Conservation (phyloP, 495 filamentous ascomycete species). For the Amphirosellinia nigrospora region DNA sequence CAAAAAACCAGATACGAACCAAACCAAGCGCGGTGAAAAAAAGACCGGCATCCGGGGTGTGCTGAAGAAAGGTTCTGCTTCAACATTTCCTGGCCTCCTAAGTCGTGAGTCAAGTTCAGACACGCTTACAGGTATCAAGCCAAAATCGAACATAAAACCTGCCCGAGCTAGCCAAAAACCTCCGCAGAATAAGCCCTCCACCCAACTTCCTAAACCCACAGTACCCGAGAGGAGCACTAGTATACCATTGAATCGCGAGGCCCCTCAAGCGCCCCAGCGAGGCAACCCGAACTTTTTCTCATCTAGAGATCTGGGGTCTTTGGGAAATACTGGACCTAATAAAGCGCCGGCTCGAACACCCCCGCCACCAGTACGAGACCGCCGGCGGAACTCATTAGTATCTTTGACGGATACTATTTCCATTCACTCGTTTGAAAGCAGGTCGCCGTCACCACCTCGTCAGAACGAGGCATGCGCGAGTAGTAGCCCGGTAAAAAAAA, state of each 20-base stretch:
- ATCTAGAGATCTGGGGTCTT: conserved; percentile 36
- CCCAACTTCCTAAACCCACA: conserved; percentile 15
- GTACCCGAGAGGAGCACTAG: conserved; percentile 34
- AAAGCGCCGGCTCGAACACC: conserved; percentile 50
- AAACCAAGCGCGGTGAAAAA: conserved; percentile 35
- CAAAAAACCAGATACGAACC: conserved; percentile 32
- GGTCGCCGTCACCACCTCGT: conserved; percentile 37
- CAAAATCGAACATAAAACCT: conserved; percentile 29
- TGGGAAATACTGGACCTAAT: conserved; percentile 21
- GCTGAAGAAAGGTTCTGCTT: conserved; percentile 36
- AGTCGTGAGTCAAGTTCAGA: conserved; percentile 40
- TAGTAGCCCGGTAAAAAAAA: background rate
- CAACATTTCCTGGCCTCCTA: conserved; percentile 30
- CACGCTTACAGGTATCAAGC: conserved; percentile 31
- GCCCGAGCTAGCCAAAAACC: conserved; percentile 32
- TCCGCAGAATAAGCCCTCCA: conserved; percentile 22
- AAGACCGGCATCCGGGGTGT: conserved; percentile 42
- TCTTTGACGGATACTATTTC: conserved; percentile 68
- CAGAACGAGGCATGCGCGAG: conserved; percentile 24
- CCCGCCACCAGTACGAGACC: conserved; percentile 59
- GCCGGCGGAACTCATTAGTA: conserved; percentile 61
- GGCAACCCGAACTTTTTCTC: conserved; percentile 46
- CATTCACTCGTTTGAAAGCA: conserved; percentile 52
- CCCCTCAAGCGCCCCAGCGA: conserved; percentile 50
- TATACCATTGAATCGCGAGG: conserved; percentile 34